A percentile compares a stretch with the other conserved stretches of the same genome.
These are phyloP conservation scores for Heliamphora pulchella DNA, from an alignment of 179 eudicot species.

Conservation along the genomic window DNA sequence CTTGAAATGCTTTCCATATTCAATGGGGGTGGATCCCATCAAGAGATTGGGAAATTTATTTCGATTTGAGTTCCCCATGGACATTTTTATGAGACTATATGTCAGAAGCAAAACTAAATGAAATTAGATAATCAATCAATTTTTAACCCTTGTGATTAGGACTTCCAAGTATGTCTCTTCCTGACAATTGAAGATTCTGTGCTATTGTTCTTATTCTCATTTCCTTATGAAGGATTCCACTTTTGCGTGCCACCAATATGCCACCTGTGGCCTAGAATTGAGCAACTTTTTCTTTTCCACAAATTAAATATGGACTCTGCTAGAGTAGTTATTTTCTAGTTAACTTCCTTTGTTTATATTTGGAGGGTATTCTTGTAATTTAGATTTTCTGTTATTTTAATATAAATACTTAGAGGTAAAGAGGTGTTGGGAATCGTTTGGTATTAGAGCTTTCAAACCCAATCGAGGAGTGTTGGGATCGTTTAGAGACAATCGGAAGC, in stretches of 20 bases:
- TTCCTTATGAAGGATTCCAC: neutral
- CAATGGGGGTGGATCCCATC: no score
- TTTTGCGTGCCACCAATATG: neutral
- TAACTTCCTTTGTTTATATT: no score
- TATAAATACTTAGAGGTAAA: no score
- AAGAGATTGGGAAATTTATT: neutral
- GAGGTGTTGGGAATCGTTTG: no score
- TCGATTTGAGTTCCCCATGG: neutral
- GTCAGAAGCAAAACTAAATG: neutral
- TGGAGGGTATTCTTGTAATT: no score
- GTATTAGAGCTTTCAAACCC: no score
- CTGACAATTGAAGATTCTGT: neutral
- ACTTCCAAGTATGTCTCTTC: conserved; percentile 3
- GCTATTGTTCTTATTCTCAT: neutral
- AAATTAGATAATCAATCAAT: neutral
- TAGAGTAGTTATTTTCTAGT: no score
- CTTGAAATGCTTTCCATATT: no score
- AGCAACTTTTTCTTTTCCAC: neutral
- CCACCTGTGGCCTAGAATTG: neutral
- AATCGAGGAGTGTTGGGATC: no score
- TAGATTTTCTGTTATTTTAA: no score
- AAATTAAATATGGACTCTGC: neutral
- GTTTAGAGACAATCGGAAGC: no score
- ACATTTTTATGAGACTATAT: neutral
- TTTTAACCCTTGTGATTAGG: neutral